A percentile compares a stretch with the other conserved stretches of the same genome.
Conservation (phyloP, 768 basidiomycete species). For the Daedaleopsis sinensis region DNA sequence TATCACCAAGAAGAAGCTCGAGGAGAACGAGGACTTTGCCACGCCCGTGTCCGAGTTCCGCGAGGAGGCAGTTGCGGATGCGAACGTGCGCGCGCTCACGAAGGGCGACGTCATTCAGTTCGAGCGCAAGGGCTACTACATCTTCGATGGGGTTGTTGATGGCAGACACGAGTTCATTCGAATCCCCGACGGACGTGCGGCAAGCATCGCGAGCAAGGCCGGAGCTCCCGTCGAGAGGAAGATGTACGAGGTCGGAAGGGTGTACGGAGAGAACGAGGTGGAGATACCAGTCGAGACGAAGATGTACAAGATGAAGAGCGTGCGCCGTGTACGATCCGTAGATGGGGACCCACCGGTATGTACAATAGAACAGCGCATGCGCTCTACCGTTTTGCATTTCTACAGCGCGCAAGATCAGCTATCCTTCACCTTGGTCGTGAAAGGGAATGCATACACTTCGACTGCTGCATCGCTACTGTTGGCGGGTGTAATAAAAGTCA, state of each 20-base stretch:
- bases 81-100: slow-evolving; percentile 74
- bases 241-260: slow-evolving; percentile 49
- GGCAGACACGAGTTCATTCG: slow-evolving; percentile 76
- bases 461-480: background rate
- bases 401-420: too few relatives aligned
- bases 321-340: slow-evolving; percentile 58
- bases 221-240: slow-evolving; percentile 39
- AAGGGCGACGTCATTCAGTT: slow-evolving; percentile 97
- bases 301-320: slow-evolving; percentile 76
- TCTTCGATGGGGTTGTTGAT: slow-evolving; percentile 68
- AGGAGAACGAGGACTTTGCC: slow-evolving; percentile 88
- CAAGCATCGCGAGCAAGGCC: slow-evolving; percentile 81
- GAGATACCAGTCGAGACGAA: slow-evolving; percentile 45
- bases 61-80: slow-evolving; percentile 80
- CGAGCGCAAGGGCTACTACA: slow-evolving; percentile 96
- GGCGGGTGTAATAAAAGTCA: too few relatives aligned
- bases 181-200: slow-evolving; percentile 90
- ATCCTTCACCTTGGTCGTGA: too few relatives aligned
- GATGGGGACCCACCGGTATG: background rate
- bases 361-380: background rate
- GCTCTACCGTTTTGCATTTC: background rate
- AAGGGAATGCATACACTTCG: too few relatives aligned
- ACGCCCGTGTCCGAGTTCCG: slow-evolving; percentile 90
- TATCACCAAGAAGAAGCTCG: slow-evolving; percentile 98
- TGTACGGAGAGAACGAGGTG: slow-evolving; percentile 39